Conservation (phyloP, 192 early-diverging fungal species). For the Chytriomyces sp. region DNA sequence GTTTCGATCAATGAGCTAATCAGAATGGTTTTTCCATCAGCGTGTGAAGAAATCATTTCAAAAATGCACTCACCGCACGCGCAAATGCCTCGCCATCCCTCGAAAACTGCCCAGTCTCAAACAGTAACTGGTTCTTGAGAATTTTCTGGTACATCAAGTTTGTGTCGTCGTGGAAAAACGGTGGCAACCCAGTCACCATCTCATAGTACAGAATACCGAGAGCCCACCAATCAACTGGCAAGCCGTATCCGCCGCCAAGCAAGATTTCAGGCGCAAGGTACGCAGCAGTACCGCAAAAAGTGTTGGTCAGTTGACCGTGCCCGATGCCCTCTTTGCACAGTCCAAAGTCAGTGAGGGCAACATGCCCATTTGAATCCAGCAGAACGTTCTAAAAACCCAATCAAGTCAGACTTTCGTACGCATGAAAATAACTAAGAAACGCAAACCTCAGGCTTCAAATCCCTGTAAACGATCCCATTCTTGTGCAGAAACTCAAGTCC, state of each 20-base stretch:
- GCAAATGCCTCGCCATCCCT: slow-evolving; percentile 43
- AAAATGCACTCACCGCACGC: slow-evolving; percentile 45
- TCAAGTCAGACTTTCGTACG: background rate
- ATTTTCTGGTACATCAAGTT: slow-evolving; percentile 65
- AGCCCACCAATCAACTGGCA: slow-evolving; percentile 81
- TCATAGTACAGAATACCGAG: slow-evolving; percentile 74
- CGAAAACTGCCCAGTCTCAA: slow-evolving; percentile 53
- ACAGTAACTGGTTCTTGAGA: slow-evolving; percentile 52
- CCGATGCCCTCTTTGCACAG: slow-evolving; percentile 70
- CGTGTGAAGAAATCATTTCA: background rate
- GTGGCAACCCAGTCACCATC: slow-evolving; percentile 17
- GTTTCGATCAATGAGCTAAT: slow-evolving; percentile 64
- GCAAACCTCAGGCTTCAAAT: slow-evolving; percentile 27
- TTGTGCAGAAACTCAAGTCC: slow-evolving; percentile 93
- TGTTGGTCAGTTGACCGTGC: slow-evolving; percentile 59
- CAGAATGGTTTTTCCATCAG: background rate
- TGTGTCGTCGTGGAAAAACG: slow-evolving; percentile 41
- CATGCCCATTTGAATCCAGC: slow-evolving; percentile 65
- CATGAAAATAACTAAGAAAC: background rate
- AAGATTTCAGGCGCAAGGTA: slow-evolving; percentile 84
- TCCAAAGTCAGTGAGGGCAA: slow-evolving; percentile 78
- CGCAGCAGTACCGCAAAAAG: slow-evolving; percentile 55
- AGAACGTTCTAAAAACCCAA: slow-evolving; percentile 49
- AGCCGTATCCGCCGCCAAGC: slow-evolving; percentile 67
- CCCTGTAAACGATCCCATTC: slow-evolving; percentile 82